These are phyloP conservation scores for Proliferodiscus dingleyae DNA, from an alignment of 2,329 filamentous ascomycete species.

Conservation along the genomic window DNA sequence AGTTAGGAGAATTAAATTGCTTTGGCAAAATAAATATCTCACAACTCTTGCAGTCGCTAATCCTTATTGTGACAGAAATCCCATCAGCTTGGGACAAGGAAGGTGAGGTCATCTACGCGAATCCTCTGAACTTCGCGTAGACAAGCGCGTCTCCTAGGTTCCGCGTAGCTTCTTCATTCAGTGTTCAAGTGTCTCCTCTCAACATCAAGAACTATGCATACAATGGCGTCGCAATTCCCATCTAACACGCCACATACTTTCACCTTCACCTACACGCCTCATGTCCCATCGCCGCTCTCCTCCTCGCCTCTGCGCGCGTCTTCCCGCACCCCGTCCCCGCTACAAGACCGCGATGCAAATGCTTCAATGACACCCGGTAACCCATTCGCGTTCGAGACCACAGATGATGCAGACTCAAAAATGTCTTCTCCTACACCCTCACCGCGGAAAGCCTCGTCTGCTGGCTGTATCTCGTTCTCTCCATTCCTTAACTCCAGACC, in stretches of 20 bases:
- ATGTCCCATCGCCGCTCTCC: constrained; percentile 51
- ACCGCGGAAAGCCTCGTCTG: constrained; percentile 3
- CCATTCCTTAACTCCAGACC: constrained; percentile 1
- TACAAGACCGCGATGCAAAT: constrained; percentile 42
- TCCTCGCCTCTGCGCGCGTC: constrained; percentile 54
- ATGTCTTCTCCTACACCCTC: constrained; percentile 21
- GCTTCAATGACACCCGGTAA: constrained; percentile 15
- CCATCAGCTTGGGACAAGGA: neutral
- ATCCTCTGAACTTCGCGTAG: constrained; percentile 1
- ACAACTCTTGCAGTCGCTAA: too few species aligned
- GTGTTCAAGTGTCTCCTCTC: too few species aligned
- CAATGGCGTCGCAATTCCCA: constrained; percentile 15
- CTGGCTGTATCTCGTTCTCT: neutral
- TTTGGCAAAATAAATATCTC: too few species aligned
- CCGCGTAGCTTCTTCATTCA: neutral
- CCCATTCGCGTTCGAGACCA: constrained; percentile 29
- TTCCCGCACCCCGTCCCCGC: constrained; percentile 40
- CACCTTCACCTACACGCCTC: constrained; percentile 32
- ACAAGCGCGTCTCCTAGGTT: constrained; percentile 14
- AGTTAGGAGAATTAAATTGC: too few species aligned
- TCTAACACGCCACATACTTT: constrained; percentile 2
- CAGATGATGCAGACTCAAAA: constrained; percentile 19
- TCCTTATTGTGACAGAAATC: too few species aligned
- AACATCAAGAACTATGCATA: constrained; percentile 24
- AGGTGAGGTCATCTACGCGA: neutral